phyloP scores from a whole-genome alignment of 148 eudicot genomes.

The Polygonum aviculare region DNA sequence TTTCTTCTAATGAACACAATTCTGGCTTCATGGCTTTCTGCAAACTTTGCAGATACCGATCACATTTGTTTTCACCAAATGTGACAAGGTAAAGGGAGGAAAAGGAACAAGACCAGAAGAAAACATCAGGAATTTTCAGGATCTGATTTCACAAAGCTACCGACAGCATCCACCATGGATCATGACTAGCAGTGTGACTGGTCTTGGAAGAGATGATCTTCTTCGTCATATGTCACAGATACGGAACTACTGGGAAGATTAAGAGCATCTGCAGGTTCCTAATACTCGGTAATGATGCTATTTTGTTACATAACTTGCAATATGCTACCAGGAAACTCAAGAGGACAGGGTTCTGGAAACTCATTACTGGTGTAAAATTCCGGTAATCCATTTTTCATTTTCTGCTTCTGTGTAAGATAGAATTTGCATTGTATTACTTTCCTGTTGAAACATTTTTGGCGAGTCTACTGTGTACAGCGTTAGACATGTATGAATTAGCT shows the following conservation, averaged over 20 bases:
- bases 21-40: background rate
- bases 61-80: slow-evolving; percentile 90
- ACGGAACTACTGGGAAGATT: slow-evolving; percentile 82
- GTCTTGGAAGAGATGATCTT: slow-evolving; percentile 87
- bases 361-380: too few species aligned
- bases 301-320: background rate
- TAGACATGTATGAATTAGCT: background rate
- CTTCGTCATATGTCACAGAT: slow-evolving; percentile 95
- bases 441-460: background rate
- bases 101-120: slow-evolving; percentile 79
- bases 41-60: slow-evolving; percentile 52
- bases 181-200: slow-evolving; percentile 83
- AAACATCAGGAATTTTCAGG: slow-evolving; percentile 61
- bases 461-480: slow-evolving; percentile 1
- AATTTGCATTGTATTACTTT: background rate
- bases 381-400: too few species aligned
- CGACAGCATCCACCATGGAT: slow-evolving; percentile 80
- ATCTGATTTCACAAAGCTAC: slow-evolving; percentile 50
- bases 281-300: background rate
- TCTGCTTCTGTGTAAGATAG: background rate
- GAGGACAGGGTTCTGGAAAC: too few species aligned
- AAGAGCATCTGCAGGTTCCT: background rate
- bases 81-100: slow-evolving; percentile 66
- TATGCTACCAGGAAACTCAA: too few species aligned
- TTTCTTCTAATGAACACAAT: background rate